Evolutionary conservation across 805 yeast species (phyloP).

Genomic region (Candida boleticola): DNA sequence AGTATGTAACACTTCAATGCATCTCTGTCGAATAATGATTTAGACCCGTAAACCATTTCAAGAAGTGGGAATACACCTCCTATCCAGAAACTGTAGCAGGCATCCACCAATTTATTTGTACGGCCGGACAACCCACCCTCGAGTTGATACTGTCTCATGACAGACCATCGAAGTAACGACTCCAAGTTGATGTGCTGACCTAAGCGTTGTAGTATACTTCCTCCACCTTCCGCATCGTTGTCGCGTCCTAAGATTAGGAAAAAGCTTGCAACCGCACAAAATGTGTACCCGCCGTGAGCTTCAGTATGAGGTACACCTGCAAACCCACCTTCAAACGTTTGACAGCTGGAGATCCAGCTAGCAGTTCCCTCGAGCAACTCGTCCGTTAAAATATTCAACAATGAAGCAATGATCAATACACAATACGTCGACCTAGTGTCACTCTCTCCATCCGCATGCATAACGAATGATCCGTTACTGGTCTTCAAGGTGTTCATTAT

Average conservation of each 20-base stretch:
- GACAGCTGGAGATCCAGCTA: conserved; percentile 68
- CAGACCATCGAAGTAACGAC: conserved; percentile 62
- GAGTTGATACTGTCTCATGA: conserved; percentile 60
- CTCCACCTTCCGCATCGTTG: conserved; percentile 20
- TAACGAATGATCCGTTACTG: conserved; percentile 70
- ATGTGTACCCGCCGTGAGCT: conserved; percentile 97
- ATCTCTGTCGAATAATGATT: conserved; percentile 47
- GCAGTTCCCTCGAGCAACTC: conserved; percentile 53
- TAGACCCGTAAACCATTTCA: conserved; percentile 42
- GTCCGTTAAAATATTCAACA: conserved; percentile 61
- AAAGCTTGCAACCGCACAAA: conserved; percentile 74
- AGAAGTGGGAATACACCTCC: conserved; percentile 72
- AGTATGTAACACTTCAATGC: conserved; percentile 65
- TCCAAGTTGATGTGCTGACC: conserved; percentile 45
- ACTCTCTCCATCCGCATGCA: conserved; percentile 76
- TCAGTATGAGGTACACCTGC: conserved; percentile 77
- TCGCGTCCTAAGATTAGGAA: conserved; percentile 42
- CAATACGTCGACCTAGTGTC: conserved; percentile 89
- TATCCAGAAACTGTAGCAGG: conserved; percentile 95
- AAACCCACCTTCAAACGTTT: conserved; percentile 94
- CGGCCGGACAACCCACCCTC: conserved; percentile 92
- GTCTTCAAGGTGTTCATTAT: conserved; percentile 55
- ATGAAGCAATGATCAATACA: conserved; percentile 68
- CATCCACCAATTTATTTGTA: conserved; percentile 90
- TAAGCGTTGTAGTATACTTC: conserved; percentile 16